phyloP scores from a whole-genome alignment of 768 basidiomycete genomes.

The Amylocystis lapponica region DNA sequence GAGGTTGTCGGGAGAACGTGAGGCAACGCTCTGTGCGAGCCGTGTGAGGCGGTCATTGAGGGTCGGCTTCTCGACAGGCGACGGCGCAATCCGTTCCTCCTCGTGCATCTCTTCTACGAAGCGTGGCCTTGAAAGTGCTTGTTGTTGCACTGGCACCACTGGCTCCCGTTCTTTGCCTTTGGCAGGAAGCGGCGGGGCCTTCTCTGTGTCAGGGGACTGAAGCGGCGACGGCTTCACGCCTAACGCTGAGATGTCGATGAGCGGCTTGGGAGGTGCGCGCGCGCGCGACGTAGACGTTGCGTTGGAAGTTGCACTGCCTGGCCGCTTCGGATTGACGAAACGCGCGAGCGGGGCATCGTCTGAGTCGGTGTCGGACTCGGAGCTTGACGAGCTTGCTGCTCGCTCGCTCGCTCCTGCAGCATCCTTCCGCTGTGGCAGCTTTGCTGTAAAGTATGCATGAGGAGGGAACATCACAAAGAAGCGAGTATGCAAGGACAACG shows the following conservation, averaged over 20 bases:
- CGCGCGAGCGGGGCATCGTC: slow-evolving; percentile 61
- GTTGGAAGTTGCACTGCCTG: slow-evolving; percentile 51
- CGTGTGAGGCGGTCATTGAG: slow-evolving; percentile 21
- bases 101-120: slow-evolving; percentile 7
- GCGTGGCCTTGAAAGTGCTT: slow-evolving; percentile 10
- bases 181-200: slow-evolving; percentile 8
- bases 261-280: slow-evolving; percentile 36
- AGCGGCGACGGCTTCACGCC: slow-evolving; percentile 15
- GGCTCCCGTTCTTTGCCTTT: slow-evolving; percentile 9
- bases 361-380: slow-evolving; percentile 41
- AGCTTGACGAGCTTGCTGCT: slow-evolving; percentile 18
- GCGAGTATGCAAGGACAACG: not conserved
- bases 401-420: not conserved
- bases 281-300: slow-evolving; percentile 12
- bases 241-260: slow-evolving; percentile 33
- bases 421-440: not conserved
- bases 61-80: slow-evolving; percentile 17
- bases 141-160: slow-evolving; percentile 6
- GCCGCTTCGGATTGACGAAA: slow-evolving; percentile 56
- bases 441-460: not conserved
- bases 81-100: slow-evolving; percentile 7
- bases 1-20: slow-evolving; percentile 6
- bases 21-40: slow-evolving; percentile 16
- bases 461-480: not conserved
- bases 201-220: slow-evolving; percentile 6